These are phyloP conservation scores for Podochytrium sp. DNA, from an alignment of 192 early-diverging fungal species.

Conservation along the genomic window DNA sequence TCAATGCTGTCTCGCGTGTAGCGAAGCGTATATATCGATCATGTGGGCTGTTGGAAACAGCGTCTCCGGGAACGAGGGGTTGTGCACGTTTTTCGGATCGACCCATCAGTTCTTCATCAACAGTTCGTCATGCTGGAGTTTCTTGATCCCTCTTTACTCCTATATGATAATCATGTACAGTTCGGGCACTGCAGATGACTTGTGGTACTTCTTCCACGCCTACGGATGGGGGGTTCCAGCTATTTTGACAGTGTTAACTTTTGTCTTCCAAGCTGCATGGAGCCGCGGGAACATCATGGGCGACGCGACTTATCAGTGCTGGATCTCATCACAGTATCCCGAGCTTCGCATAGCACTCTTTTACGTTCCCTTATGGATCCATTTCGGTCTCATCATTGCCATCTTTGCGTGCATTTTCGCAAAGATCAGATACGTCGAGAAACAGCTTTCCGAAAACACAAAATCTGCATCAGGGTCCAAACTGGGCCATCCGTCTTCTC, in stretches of 20 bases:
- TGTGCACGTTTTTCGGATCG: neutral
- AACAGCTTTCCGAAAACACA: neutral
- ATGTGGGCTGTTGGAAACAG: neutral
- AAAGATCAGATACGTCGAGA: neutral
- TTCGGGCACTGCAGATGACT: neutral
- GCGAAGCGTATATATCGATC: neutral
- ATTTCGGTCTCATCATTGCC: neutral
- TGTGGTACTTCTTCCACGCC: neutral
- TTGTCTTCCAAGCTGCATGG: neutral
- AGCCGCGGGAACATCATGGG: neutral
- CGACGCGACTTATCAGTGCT: slow-evolving; percentile 16
- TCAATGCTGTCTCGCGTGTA: neutral
- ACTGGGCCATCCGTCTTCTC: no score
- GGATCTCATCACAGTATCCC: slow-evolving; percentile 3
- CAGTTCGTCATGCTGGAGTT: neutral
- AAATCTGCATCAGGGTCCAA: neutral
- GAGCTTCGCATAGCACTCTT: neutral
- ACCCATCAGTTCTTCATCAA: neutral
- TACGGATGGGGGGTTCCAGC: slow-evolving; percentile 9
- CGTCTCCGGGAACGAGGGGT: neutral
- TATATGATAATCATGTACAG: neutral
- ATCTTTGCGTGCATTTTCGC: neutral
- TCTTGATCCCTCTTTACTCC: slow-evolving; percentile 1
- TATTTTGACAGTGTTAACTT: neutral
- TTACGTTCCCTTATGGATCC: slow-evolving; percentile 21